Percentiles rank a stretch among this genome's conserved stretches.
These are phyloP conservation scores for Elsinoe australis DNA, from an alignment of 2,329 filamentous ascomycete species.

Conservation along the genomic window DNA sequence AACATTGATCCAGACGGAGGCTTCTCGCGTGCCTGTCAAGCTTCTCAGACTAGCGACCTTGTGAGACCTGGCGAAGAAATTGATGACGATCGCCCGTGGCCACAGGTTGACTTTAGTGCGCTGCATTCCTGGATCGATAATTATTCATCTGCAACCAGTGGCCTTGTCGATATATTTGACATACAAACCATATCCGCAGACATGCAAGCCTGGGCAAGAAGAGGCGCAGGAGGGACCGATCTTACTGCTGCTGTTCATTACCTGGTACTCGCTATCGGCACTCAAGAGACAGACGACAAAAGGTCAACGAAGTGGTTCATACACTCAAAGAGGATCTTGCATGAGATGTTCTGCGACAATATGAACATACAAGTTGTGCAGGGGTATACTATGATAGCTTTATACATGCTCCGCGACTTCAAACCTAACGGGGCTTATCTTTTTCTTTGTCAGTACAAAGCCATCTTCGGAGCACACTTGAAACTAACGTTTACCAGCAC, in stretches of 20 bases:
- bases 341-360: constrained; percentile 42
- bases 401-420: constrained; percentile 46
- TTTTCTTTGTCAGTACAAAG: constrained; percentile 36
- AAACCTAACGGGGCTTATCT: constrained; percentile 47
- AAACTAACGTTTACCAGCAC: constrained; percentile 20
- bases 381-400: constrained; percentile 44
- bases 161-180: constrained; percentile 2
- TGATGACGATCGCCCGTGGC: neutral
- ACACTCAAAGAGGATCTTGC: constrained; percentile 38
- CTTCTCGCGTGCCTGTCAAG: constrained; percentile 19
- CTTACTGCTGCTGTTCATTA: constrained; percentile 43
- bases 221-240: constrained; percentile 28
- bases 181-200: neutral
- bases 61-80: neutral
- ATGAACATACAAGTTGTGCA: constrained; percentile 46
- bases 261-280: constrained; percentile 44
- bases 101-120: neutral
- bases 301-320: constrained; percentile 42
- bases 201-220: neutral
- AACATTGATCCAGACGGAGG: constrained; percentile 35
- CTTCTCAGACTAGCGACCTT: neutral
- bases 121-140: neutral
- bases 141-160: neutral
- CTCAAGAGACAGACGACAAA: constrained; percentile 36
- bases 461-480: too few relatives aligned